Percentiles rank a stretch among this genome's conserved stretches.
Conservation (phyloP, 257 asterid genomes). For the Striga asiatica region DNA sequence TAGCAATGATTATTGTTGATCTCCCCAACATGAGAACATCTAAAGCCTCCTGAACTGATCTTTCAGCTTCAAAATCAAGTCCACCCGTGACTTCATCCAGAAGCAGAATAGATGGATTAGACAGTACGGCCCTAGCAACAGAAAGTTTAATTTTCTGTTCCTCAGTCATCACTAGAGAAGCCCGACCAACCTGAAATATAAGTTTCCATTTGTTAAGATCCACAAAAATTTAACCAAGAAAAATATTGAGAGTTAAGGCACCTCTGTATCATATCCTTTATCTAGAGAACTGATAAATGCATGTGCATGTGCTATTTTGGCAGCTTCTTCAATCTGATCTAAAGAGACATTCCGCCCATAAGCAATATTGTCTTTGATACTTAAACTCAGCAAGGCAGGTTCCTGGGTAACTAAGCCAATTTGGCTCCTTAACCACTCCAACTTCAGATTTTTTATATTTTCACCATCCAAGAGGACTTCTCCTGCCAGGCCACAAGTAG, state of each 20-base stretch:
- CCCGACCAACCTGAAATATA: slow-evolving; percentile 71
- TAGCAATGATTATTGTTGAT: slow-evolving; percentile 93
- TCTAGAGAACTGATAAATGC: slow-evolving; percentile 91
- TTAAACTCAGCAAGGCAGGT: slow-evolving; percentile 95
- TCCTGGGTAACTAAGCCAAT: slow-evolving; percentile 98
- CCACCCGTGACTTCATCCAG: slow-evolving; percentile 99
- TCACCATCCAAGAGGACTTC: slow-evolving; percentile 99
- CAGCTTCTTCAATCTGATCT: slow-evolving; percentile 98
- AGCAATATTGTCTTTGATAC: slow-evolving; percentile 90
- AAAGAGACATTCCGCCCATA: slow-evolving; percentile 83
- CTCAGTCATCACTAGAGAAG: slow-evolving; percentile 77
- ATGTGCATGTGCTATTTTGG: slow-evolving; percentile 98
- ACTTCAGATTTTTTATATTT: slow-evolving; percentile 84
- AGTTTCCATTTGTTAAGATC: slow-evolving; percentile 11
- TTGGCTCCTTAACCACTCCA: slow-evolving; percentile 97
- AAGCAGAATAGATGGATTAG: slow-evolving; percentile 87
- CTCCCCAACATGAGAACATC: slow-evolving; percentile 97
- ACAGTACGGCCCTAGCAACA: slow-evolving; percentile 94
- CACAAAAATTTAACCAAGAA: slow-evolving; percentile 1
- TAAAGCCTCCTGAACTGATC: slow-evolving; percentile 89
- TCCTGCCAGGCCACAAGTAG: slow-evolving; percentile 49
- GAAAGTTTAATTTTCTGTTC: slow-evolving; percentile 97
- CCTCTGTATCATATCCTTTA: slow-evolving; percentile 94
- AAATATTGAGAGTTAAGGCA: slow-evolving; percentile 20
- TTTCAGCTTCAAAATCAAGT: slow-evolving; percentile 98